These are phyloP conservation scores for Leptographium galeiforme DNA, from an alignment of 2,329 filamentous ascomycete genomes.

Conservation along the genomic window DNA sequence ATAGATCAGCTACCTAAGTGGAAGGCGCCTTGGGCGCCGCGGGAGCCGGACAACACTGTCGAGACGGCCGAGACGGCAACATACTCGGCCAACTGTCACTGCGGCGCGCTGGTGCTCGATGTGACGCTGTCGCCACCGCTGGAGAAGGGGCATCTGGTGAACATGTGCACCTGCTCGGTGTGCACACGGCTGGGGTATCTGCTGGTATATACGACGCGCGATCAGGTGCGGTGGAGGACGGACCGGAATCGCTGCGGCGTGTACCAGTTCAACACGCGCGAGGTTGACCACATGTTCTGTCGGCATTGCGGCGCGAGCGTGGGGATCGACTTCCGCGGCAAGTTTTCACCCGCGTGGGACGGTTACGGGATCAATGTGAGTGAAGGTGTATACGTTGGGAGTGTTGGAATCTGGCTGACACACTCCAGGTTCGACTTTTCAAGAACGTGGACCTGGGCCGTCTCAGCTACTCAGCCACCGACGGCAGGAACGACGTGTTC, in stretches of 20 bases:
- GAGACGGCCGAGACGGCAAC: constrained; percentile 11
- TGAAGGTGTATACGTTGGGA: constrained; percentile 17
- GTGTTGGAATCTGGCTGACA: neutral
- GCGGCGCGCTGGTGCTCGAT: constrained; percentile 34
- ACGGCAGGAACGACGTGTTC: constrained; percentile 23
- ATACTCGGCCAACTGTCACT: constrained; percentile 39
- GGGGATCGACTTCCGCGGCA: constrained; percentile 29
- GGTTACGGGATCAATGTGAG: constrained; percentile 30
- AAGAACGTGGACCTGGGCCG: constrained; percentile 26
- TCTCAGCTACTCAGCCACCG: constrained; percentile 21
- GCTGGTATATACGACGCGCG: constrained; percentile 29
- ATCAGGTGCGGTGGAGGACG: constrained; percentile 25
- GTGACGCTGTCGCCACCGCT: constrained; percentile 35
- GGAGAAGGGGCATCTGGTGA: constrained; percentile 25
- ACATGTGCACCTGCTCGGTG: constrained; percentile 41
- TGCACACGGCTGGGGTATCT: constrained; percentile 38
- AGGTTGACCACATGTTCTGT: constrained; percentile 35
- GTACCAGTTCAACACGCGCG: constrained; percentile 34
- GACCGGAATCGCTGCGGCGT: constrained; percentile 18
- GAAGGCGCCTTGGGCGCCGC: too few species aligned
- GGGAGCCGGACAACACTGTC: too few species aligned
- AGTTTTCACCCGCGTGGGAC: constrained; percentile 12
- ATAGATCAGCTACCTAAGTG: too few species aligned
- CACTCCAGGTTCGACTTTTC: constrained; percentile 17
- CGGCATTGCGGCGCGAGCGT: constrained; percentile 31